Evolutionary conservation across 805 yeast species (phyloP).

Genomic region (Cyberlindnera amylophila): DNA sequence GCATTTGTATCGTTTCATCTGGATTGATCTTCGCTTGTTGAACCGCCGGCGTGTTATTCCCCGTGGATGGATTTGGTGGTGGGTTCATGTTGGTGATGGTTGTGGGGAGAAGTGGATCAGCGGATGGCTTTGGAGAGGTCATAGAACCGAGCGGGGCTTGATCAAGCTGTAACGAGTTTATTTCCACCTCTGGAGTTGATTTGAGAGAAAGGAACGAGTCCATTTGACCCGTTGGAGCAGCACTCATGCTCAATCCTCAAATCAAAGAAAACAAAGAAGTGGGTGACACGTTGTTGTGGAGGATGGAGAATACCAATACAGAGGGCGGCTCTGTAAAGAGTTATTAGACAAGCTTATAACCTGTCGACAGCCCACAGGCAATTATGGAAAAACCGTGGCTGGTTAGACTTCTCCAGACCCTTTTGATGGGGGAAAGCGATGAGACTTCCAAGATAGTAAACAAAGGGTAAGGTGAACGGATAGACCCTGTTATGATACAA

Average conservation of each 20-base stretch:
- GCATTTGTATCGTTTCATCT: conserved; percentile 18
- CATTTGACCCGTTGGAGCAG: conserved; percentile 18
- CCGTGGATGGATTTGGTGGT: not conserved
- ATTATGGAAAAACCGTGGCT: too few species aligned
- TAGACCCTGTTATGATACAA: not conserved
- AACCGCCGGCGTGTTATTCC: not conserved
- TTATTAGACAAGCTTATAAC: too few species aligned
- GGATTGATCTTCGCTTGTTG: conserved; percentile 3
- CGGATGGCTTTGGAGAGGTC: not conserved
- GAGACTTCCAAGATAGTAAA: not conserved
- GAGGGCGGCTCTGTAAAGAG: too few species aligned
- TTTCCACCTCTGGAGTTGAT: conserved; percentile 16
- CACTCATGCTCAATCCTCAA: conserved; percentile 11
- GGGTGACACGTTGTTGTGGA: not conserved
- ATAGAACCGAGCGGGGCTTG: not conserved
- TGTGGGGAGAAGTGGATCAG: not conserved
- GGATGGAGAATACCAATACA: not conserved
- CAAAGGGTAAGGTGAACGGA: conserved; percentile 2
- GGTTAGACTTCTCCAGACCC: too few species aligned
- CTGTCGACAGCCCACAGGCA: too few species aligned
- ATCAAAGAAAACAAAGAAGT: not conserved
- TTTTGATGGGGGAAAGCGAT: too few species aligned
- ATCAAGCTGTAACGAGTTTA: conserved; percentile 18
- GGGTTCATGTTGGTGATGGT: not conserved
- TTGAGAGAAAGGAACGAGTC: conserved; percentile 16